A percentile compares a stretch with the other conserved stretches of the same genome.
These are phyloP conservation scores for Plasmodium yoelii DNA, from an alignment of 169 alveolate genomes.

Conservation along the genomic window DNA sequence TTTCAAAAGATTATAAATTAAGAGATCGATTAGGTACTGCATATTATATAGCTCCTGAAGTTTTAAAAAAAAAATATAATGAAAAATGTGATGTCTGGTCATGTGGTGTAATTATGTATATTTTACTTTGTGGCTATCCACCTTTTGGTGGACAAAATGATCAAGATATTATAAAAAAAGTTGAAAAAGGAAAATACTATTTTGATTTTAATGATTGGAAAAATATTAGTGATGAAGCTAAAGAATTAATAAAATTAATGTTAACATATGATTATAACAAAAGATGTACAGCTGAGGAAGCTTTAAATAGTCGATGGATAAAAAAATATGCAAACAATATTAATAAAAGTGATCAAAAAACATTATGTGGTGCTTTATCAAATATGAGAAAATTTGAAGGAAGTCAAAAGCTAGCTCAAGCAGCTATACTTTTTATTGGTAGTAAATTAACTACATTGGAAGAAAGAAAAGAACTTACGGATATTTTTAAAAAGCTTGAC, in stretches of 20 bases:
- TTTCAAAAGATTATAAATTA: constrained; percentile 81
- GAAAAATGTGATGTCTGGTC: constrained; percentile 95
- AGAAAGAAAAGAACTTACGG: constrained; percentile 90
- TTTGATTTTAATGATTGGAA: constrained; percentile 86
- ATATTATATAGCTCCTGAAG: constrained; percentile 93
- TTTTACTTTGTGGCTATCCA: constrained; percentile 90
- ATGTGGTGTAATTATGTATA: constrained; percentile 91
- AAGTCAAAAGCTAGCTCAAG: constrained; percentile 90
- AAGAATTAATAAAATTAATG: constrained; percentile 91
- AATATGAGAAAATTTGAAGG: constrained; percentile 90
- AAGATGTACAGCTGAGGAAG: constrained; percentile 93
- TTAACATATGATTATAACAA: constrained; percentile 90
- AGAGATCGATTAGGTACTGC: constrained; percentile 92
- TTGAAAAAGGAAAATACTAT: constrained; percentile 90
- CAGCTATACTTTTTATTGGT: constrained; percentile 90
- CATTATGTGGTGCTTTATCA: constrained; percentile 85
- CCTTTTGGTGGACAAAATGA: constrained; percentile 95
- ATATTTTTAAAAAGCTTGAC: constrained; percentile 91
- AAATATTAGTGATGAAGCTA: constrained; percentile 92
- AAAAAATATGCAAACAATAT: constrained; percentile 82
- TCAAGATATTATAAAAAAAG: constrained; percentile 90
- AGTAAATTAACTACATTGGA: constrained; percentile 90
- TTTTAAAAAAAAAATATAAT: constrained; percentile 87
- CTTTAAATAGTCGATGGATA: constrained; percentile 93
- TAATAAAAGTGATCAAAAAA: constrained; percentile 81